Evolutionary conservation across 345 rosid genomes (phyloP).

Genomic region (Acer saccharum): DNA sequence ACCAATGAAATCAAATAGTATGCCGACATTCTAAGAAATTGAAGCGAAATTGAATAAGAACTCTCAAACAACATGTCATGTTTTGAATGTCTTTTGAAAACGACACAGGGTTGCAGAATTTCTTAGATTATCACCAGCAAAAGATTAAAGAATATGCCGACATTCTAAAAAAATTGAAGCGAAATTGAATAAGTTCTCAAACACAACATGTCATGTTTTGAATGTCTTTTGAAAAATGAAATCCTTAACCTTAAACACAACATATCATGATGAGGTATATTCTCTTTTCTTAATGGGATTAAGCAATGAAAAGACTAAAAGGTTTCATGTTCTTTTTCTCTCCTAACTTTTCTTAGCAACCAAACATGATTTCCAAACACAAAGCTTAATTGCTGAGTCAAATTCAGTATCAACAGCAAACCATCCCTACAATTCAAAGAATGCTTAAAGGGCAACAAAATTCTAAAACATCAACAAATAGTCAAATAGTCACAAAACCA

Average conservation of each 20-base stretch:
- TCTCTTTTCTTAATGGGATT: neutral
- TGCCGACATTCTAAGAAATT: neutral
- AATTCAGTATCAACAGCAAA: neutral
- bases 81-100: too few species aligned
- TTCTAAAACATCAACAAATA: neutral
- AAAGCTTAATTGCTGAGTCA: neutral
- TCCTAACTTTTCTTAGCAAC: constrained; percentile 2
- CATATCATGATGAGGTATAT: neutral
- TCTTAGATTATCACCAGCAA: neutral
- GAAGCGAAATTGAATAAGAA: neutral
- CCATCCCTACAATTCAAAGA: neutral
- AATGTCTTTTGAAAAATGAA: too few species aligned
- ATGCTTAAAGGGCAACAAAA: neutral
- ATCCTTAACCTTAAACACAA: neutral
- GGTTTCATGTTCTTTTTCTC: neutral
- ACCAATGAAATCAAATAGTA: neutral
- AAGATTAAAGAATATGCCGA: neutral
- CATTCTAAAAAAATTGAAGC: neutral
- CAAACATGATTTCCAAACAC: neutral
- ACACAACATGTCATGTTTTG: too few species aligned
- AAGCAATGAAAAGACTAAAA: neutral
- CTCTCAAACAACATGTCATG: neutral
- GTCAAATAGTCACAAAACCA: neutral
- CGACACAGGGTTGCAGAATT: neutral
- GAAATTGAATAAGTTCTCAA: neutral